Evolutionary conservation across 441 rosid species (phyloP), one percentile per base, ranked within the genome.

Genomic region (Pelargonium citronellum): DNA sequence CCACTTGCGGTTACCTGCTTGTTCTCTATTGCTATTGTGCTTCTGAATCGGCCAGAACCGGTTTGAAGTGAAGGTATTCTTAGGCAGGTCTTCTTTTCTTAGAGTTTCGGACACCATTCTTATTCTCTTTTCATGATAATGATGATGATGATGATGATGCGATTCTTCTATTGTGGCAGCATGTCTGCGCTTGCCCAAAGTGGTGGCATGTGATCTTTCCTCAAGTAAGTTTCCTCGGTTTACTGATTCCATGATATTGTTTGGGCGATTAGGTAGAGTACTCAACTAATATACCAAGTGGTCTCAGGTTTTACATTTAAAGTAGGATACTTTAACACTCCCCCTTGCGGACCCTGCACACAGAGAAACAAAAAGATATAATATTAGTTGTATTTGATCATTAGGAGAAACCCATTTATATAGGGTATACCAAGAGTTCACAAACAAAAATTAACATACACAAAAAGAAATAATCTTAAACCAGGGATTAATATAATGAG

Each of bases 1-100:
- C 97, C 96, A 91, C 72, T 75, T 73, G 67, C 99, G 93, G 64
- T 80, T 80, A 69, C 67, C 58, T 64, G 71, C 73, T 0, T 61
- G 51, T 58, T 68, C 51, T 46, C 71, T 73, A 66, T 78, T 72
- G 55, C 72, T 79, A 46, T 71, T 67, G 65, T 37, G 75, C 62
- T 67, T 74, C 72, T 79, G 78, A 70, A 71, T 70, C 10, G 81
- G 70, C 7, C 64, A 71, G 72, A 78, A 84, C 61, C 76, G 79
- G 46, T 78, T 84, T 64, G 73, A 71, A 46, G 17, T 30, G 46
- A 70, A 47, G 9, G 64, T 55, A 34, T 78, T 71, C 41, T 61
- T 73, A 67, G 62, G 27, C 39, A 57, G 75, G 64, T 55, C 77
- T 22, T 81, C 37, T 61, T 74, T 75, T 24, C 69, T 77, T 76